A percentile compares a stretch with the other conserved stretches of the same genome.
Conservation (phyloP, 2,329 filamentous ascomycete species). For the Raffaelea arxii region DNA sequence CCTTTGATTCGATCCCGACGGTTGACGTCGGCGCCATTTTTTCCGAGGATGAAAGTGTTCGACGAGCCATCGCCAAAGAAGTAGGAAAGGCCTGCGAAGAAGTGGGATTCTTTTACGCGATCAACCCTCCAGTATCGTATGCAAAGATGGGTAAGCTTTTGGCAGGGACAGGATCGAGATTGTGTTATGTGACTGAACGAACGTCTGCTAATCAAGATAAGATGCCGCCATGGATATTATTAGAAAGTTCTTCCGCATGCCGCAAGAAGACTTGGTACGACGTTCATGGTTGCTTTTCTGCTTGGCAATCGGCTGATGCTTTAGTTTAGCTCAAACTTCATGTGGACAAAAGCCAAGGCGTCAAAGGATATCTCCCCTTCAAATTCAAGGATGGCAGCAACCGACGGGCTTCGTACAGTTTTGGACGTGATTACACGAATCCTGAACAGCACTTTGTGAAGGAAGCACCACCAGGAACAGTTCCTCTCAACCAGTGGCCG, state of each 20-base stretch:
- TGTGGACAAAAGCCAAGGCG: constrained; percentile 5
- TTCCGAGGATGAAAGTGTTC: neutral
- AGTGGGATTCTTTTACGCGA: constrained; percentile 6
- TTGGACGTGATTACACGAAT: constrained; percentile 2
- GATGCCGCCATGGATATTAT: constrained; percentile 4
- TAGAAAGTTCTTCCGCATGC: constrained; percentile 1
- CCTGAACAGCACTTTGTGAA: constrained; percentile 1
- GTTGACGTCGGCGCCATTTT: constrained; percentile 6
- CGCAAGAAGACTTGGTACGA: constrained; percentile 2
- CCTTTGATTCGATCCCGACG: constrained; percentile 6
- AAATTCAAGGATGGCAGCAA: neutral
- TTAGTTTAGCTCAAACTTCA: constrained; percentile 1
- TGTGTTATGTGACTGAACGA: neutral
- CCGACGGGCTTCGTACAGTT: neutral
- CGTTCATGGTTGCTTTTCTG: neutral
- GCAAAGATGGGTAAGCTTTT: constrained; percentile 2
- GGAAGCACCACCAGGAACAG: neutral
- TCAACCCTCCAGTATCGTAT: constrained; percentile 1
- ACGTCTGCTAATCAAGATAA: neutral
- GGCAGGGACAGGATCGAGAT: neutral
- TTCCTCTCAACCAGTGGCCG: constrained; percentile 1
- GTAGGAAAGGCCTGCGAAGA: constrained; percentile 4
- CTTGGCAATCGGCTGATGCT: neutral
- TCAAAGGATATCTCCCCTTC: constrained; percentile 6
- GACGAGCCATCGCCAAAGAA: constrained; percentile 2